Base-by-base conservation (phyloP, 2,329 filamentous ascomycete genomes). In the Diaporthe sp. region DNA sequence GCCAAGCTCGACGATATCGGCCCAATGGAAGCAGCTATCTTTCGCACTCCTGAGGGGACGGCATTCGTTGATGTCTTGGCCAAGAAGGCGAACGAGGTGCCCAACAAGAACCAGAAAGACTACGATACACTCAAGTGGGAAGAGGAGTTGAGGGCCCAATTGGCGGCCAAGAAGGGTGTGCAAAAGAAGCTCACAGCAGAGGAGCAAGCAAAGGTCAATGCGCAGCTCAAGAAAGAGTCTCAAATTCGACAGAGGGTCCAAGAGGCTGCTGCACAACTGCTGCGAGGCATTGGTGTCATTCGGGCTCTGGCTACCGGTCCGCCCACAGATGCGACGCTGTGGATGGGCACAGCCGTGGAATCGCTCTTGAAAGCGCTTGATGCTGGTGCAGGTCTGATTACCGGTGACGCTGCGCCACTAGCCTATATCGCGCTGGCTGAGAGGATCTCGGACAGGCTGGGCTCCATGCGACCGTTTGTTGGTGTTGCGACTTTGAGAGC, bases 51-150 rank as follows among this genome's bases (percentile, higher is more conserved):
- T 1, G 95, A 97, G 82, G 96, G 95, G 2, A 96, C 93, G 1
- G 90, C 93, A 20, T 98, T 98, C 80, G 89, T 99, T 28, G 97
- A 99, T 84, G 94, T 98, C 0, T 89, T 99, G 8, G 94, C 94
- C 47, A 96, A 95, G 82, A 98, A 98, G 82, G 87, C 92, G 75
- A 91, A 91, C 76, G 87, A 88, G 51, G 86, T 93, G 2, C 92
- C 95, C 4, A 93, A 95, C 85, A 98, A 98, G 85, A 98, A 95
- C 80, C 93, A 92, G 67, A 98, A 98, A 83, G 97, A 98, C 82
- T 98, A 98, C 80, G 95, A 99, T 80, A 97, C 95, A 1, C 85
- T 98, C 55, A 98, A 98, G 84, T 99, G 97, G 97, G 97, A 99
- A 84, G 94, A 96, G 82, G 97, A 99, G 78, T 88, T 99, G 10